phyloP scores from a whole-genome alignment of 345 rosid species.

The Laguncularia racemosa region DNA sequence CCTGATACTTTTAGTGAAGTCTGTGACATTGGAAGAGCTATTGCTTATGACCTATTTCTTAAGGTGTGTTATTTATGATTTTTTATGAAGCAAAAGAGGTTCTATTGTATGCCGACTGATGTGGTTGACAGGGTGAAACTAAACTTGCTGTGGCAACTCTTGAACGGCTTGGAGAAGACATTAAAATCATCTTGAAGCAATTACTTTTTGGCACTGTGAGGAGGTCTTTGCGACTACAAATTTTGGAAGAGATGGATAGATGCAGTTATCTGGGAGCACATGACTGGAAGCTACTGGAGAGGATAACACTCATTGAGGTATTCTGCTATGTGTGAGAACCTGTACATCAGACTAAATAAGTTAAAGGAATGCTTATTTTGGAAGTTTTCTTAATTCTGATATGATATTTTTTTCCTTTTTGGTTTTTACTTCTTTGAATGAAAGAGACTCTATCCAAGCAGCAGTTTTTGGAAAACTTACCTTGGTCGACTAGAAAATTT shows the following conservation, averaged over 20 bases:
- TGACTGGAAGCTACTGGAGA: slow-evolving; percentile 75
- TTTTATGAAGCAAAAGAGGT: slow-evolving; percentile 9
- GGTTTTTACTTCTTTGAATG: slow-evolving; percentile 23
- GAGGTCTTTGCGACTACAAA: slow-evolving; percentile 66
- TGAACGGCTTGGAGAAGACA: slow-evolving; percentile 93
- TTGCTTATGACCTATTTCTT: slow-evolving; percentile 89
- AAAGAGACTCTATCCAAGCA: slow-evolving; percentile 96
- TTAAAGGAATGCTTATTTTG: no score
- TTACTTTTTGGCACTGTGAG: slow-evolving; percentile 85
- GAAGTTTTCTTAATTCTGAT: slow-evolving; percentile 9
- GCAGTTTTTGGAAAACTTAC: slow-evolving; percentile 82
- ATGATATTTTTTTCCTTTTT: slow-evolving; percentile 8
- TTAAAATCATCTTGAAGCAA: slow-evolving; percentile 77
- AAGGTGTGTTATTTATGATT: slow-evolving; percentile 51
- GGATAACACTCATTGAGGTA: slow-evolving; percentile 85
- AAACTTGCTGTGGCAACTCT: slow-evolving; percentile 76
- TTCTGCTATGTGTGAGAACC: not conserved
- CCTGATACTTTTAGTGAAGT: slow-evolving; percentile 87
- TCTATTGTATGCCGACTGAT: slow-evolving; percentile 17
- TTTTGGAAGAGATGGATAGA: slow-evolving; percentile 73
- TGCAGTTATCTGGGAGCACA: slow-evolving; percentile 63
- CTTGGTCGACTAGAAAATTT: slow-evolving; percentile 43
- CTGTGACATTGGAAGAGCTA: slow-evolving; percentile 79
- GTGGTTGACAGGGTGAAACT: slow-evolving; percentile 76
- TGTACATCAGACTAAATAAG: no score